Evolutionary conservation across 2,329 filamentous ascomycete species (phyloP), one percentile per base, ranked within the genome.

Genomic region (Reticulascus tulasneorum): DNA sequence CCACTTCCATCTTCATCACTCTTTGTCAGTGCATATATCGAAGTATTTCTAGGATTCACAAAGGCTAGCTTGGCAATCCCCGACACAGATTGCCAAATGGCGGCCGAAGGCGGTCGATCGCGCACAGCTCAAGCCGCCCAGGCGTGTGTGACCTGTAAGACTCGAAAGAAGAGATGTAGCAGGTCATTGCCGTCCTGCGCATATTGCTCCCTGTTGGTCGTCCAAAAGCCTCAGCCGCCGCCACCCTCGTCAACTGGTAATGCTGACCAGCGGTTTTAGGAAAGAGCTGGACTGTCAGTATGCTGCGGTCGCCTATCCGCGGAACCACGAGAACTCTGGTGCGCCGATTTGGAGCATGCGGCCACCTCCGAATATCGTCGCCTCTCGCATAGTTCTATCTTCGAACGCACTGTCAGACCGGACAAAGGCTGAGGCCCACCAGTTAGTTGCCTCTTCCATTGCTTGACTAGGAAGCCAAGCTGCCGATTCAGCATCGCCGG

Each of bases 71-170:
- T n/a, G n/a, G n/a, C n/a, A n/a, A n/a, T n/a, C n/a, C n/a, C n/a
- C n/a, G n/a, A n/a, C n/a, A n/a, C n/a, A n/a, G n/a, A n/a, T n/a
- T n/a, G 13, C 15, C 11, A 23, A 18, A 18, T 12, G n/a, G 22
- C 22, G 27, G 27, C 27, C 5, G 28, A 18, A 17, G 21, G 21
- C 34, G 17, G 28, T 19, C 22, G 21, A 12, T 31, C n/a, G 11
- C 21, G 6, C 5, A 18, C 7, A 4, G 15, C 17, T 4, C 27
- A n/a, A 5, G 27, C 27, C 21, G 27, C 27, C 5, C 28, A 37
- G 23, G 44, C 45, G 4, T 46, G 44, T 20, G 15, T 22, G 16
- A 21, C 31, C 9, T 45, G 42, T 37, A 47, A 45, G 29, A n/a
- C 16, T 4, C 29, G 39, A 7, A 45, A 45, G 34, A 40, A 45